phyloP scores from a whole-genome alignment of 148 eudicot genomes.

The Camellia sinensis region DNA sequence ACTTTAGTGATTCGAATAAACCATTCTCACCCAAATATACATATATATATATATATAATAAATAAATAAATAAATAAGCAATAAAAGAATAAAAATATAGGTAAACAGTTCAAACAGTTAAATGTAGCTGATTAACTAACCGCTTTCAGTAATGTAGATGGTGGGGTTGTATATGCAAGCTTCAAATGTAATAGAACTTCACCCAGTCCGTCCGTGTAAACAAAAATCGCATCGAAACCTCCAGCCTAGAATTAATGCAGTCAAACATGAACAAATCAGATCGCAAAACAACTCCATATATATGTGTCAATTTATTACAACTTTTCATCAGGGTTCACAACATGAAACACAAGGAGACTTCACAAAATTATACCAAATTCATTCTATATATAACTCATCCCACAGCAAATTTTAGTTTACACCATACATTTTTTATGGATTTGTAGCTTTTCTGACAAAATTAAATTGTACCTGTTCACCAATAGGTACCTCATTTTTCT shows the following conservation, averaged over 20 bases:
- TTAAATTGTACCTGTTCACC: background rate
- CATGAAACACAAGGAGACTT: background rate
- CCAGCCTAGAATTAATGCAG: background rate
- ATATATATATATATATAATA: no score
- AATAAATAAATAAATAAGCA: no score
- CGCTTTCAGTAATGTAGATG: slow-evolving; percentile 3
- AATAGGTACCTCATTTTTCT: slow-evolving; percentile 1
- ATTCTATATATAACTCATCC: no score
- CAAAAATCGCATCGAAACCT: background rate
- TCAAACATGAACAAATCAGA: background rate
- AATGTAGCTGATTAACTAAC: background rate
- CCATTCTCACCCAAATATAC: no score
- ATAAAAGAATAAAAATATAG: no score
- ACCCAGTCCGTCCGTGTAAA: background rate
- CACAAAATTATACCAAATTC: background rate
- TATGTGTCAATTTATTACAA: no score
- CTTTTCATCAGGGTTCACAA: no score
- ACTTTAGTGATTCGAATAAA: no score
- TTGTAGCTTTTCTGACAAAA: no score
- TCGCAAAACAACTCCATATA: background rate
- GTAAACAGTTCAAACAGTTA: no score
- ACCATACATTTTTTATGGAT: no score
- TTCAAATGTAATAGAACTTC: background rate
- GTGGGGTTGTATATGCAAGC: background rate
- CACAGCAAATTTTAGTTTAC: no score